These are phyloP conservation scores for Tuber calosporum DNA, from an alignment of 495 filamentous ascomycete species.

Conservation along the genomic window DNA sequence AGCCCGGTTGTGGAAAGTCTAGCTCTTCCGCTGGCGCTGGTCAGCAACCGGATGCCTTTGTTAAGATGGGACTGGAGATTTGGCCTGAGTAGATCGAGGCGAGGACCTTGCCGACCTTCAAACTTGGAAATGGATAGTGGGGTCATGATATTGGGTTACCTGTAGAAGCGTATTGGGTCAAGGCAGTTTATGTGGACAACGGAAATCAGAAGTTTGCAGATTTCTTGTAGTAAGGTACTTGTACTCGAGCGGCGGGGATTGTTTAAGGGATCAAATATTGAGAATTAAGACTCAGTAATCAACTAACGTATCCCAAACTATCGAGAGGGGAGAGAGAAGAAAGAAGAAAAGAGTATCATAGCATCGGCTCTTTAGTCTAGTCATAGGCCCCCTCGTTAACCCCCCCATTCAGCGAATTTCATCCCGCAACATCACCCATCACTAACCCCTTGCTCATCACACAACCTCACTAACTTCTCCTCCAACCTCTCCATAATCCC, in stretches of 20 bases:
- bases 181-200: neutral
- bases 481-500: constrained; percentile 2
- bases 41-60: neutral
- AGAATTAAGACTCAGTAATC: neutral
- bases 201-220: neutral
- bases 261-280: neutral
- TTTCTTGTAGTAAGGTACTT: neutral
- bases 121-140: neutral
- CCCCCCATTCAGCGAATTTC: neutral
- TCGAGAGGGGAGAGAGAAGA: neutral
- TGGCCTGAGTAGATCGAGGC: neutral
- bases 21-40: neutral
- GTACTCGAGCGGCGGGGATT: neutral
- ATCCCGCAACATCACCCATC: neutral
- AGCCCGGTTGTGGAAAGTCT: too few relatives aligned
- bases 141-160: neutral
- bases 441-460: neutral
- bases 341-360: neutral
- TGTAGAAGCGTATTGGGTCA: neutral
- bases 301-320: neutral
- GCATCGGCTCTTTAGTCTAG: neutral
- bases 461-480: neutral
- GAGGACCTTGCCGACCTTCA: neutral
- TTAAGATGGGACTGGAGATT: neutral
- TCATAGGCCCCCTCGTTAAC: neutral